Base-by-base conservation (phyloP, 768 basidiomycete species). In the Suillus weaverae region DNA sequence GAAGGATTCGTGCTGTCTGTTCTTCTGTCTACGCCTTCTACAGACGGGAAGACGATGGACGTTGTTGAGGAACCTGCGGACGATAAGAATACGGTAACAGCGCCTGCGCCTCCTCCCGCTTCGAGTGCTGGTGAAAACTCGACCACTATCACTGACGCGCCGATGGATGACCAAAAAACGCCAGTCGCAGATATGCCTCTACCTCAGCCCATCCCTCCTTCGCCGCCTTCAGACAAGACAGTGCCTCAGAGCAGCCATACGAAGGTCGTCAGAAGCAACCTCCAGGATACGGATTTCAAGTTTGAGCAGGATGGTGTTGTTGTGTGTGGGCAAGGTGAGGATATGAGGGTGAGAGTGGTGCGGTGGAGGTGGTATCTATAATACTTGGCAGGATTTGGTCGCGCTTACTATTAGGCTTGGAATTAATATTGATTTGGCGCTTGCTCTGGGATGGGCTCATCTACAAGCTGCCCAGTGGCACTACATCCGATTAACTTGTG, bases 351-450 rank as follows among this genome's bases (percentile, higher is more conserved):
- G 56, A 68, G 67, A 62, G 75, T 77, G 51, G 43, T 74, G 41
- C 66, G 74, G 46, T 75, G 74, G 74, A 62, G 70, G 33, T 75
- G 74, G 74, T 62, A 69, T 54, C 18, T 46, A 57, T 57, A 57
- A 39, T 38, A 57, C 56, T 39, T 39, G 8, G 8, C n/a, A 18
- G 33, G 30, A 18, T 14, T 32, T 36, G 22, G 13, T 22, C n/a
- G 22, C 22, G 26, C 18, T 57, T 57, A 57, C 20, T 54, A 54
- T 54, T 51, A 16, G 4, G 53, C 33, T n/a, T 54, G 11, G 53
- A 35, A 54, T 33, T 35, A 54, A 54, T 38, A 30, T 57, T 39
- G 36, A 16, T 57, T 38, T 57, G 22, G 9, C 14, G n/a, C 1
- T 55, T 54, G 26, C 26, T 48, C 11, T 22, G 18, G 8, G 18